Evolutionary conservation across 331 rosid genomes (phyloP), one percentile per base, ranked within the genome.

Genomic region (Cucumis variabilis): DNA sequence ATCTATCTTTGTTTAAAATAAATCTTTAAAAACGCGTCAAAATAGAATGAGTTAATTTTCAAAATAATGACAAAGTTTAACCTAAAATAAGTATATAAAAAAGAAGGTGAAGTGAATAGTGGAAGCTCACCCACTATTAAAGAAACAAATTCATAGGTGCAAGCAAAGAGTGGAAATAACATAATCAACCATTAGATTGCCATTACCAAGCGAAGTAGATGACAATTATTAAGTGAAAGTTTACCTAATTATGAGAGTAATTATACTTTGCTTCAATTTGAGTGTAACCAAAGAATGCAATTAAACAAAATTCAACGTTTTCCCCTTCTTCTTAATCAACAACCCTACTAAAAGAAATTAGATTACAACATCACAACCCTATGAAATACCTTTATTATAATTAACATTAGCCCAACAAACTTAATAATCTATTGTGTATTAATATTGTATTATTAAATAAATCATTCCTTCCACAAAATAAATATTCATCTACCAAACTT

Each of bases 201-300:
- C 69, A 81, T 58, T 60, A 55, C 71, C 85, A 81, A 81, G 85
- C 30, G 70, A 44, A 44, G 50, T 58, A 58, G 85, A 81, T 81
- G 70, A 81, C 62, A 12, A 58, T 44, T 44, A 28, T 27, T 58
- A 58, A 17, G 85, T 28, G 85, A 81, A 58, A 58, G 50, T 81
- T 81, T 58, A 81, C 85, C 85, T 28, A 81, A 81, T 81, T 17
- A 81, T 81, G 27, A 81, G 19, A 81, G 11, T 58, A 81, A 81
- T 81, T 28, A 81, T 81, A 58, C 28, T 51, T 58, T 58, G 70
- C 85, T 81, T 81, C 51, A 81, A 58, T 81, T 81, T 20, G 21
- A 81, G 70, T 55, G 50, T 81, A 58, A 63, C 28, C 70, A 58
- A 58, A 55, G 51, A 58, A 58, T 58, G 70, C 17, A 17, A 81